Conservation (phyloP, 2,329 filamentous ascomycete genomes). For the Zarea fungicola region DNA sequence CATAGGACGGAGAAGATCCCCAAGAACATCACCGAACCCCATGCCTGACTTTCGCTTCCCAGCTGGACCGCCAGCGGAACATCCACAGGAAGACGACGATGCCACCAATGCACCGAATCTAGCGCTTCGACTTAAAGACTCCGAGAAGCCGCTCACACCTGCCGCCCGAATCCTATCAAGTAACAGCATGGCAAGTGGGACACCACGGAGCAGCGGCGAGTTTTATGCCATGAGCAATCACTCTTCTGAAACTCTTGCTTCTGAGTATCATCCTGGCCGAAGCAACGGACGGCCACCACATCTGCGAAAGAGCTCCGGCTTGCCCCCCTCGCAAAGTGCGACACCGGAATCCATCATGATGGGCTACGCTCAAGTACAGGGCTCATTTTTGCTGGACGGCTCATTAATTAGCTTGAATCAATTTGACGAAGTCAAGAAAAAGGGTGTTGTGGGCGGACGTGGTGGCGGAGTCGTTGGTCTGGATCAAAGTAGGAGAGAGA, state of each 20-base stretch:
- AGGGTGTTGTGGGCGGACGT: slow-evolving; percentile 82
- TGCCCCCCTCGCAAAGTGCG: slow-evolving; percentile 39
- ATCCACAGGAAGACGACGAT: slow-evolving; percentile 22
- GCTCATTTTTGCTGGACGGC: slow-evolving; percentile 86
- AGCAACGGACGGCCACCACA: slow-evolving; percentile 37
- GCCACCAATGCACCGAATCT: slow-evolving; percentile 30
- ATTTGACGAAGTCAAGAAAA: slow-evolving; percentile 94
- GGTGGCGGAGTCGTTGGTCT: slow-evolving; percentile 82
- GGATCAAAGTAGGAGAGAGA: slow-evolving; percentile 67
- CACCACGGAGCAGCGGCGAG: slow-evolving; percentile 86
- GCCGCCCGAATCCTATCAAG: slow-evolving; percentile 69
- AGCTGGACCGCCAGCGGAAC: slow-evolving; percentile 37
- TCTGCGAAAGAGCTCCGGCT: slow-evolving; percentile 41
- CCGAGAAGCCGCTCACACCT: slow-evolving; percentile 50
- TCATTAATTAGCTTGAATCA: slow-evolving; percentile 83
- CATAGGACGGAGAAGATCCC: slow-evolving; percentile 31
- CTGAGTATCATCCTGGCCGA: slow-evolving; percentile 65
- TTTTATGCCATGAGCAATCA: slow-evolving; percentile 95
- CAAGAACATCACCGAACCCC: slow-evolving; percentile 36
- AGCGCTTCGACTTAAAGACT: slow-evolving; percentile 28
- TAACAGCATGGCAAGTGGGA: slow-evolving; percentile 66
- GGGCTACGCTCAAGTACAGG: slow-evolving; percentile 93
- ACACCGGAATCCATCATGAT: slow-evolving; percentile 85
- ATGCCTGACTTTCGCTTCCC: slow-evolving; percentile 56
- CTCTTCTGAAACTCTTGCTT: slow-evolving; percentile 86